Conservation (phyloP, 2,329 filamentous ascomycete species). For the Stachybotrys chartarum region DNA sequence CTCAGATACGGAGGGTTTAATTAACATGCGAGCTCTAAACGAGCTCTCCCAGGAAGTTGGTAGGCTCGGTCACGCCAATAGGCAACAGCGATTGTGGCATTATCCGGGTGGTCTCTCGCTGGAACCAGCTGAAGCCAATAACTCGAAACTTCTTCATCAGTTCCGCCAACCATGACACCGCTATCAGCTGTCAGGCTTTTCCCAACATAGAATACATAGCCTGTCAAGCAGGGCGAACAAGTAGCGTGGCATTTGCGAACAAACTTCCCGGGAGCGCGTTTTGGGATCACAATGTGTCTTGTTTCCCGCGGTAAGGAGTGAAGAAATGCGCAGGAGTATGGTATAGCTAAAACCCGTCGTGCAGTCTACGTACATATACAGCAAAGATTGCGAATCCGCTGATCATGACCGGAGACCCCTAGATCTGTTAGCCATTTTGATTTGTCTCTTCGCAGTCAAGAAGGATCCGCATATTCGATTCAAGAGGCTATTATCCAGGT, state of each 20-base stretch:
- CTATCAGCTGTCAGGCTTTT: constrained; percentile 34
- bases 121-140: constrained; percentile 40
- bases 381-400: not conserved
- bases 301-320: too few species aligned
- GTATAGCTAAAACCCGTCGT: not conserved
- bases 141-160: constrained; percentile 38
- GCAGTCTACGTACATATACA: not conserved
- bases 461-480: not conserved
- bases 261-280: not conserved
- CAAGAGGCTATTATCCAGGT: too few species aligned
- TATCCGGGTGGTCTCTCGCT: constrained; percentile 28
- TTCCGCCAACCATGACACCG: constrained; percentile 35
- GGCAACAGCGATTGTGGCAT: constrained; percentile 34
- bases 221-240: constrained; percentile 8
- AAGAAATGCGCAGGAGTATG: too few species aligned
- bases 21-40: too few species aligned
- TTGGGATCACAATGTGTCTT: not conserved
- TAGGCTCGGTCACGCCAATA: too few species aligned
- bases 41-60: too few species aligned
- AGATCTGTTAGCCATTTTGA: not conserved
- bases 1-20: too few species aligned
- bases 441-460: not conserved
- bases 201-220: constrained; percentile 41
- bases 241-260: not conserved
- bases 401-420: not conserved